Base-by-base conservation (phyloP, 2,329 filamentous ascomycete species). In the Cyphellophora europaea region DNA sequence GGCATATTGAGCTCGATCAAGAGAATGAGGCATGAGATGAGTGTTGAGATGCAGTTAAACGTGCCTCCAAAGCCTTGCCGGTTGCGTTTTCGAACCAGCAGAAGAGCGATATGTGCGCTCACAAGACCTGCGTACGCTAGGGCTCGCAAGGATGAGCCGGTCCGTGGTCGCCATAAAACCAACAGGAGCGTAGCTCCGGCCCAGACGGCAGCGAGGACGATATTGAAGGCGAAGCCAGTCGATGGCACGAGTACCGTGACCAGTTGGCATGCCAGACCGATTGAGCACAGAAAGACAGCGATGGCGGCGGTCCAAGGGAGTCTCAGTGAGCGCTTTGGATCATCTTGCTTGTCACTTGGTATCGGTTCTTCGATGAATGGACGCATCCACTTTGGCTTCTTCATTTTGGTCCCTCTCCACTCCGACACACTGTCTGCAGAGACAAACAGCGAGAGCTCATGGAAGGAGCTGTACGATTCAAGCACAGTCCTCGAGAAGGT, bases 1-100 rank as follows among this genome's bases (percentile, higher is more conserved):
- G 82, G 82, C 79, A 86, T 86, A 15, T 67, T 59, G 10, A 85
- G 52, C 32, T 84, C 71, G 11, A 73, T 45, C 2, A 66, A 27
- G 5, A 79, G n/a, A 25, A 25, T 8, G n/a, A 25, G 8, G 21
- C 8, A n/a, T 25, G 21, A 25, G 21, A 25, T 8, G 8, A n/a
- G 8, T 25, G n/a, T 25, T 25, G 21, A n/a, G n/a, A 25, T 25
- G 8, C 8, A 8, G 8, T n/a, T n/a, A 8, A 25, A n/a, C n/a
- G n/a, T 25, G 8, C 21, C 21, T 8, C 8, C 8, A 8, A 25
- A 25, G 21, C 8, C 8, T 8, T 8, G 8, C 21, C 8, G n/a
- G 8, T 25, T 25, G 21, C 8, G 21, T 8, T n/a, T 25, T 25
- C n/a, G 8, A 25, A 25, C n/a, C 8, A 8, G 8, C 21, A 25